Evolutionary conservation across 73 alveolate genomes (phyloP).

Genomic region (Tetrahymena borealis): DNA sequence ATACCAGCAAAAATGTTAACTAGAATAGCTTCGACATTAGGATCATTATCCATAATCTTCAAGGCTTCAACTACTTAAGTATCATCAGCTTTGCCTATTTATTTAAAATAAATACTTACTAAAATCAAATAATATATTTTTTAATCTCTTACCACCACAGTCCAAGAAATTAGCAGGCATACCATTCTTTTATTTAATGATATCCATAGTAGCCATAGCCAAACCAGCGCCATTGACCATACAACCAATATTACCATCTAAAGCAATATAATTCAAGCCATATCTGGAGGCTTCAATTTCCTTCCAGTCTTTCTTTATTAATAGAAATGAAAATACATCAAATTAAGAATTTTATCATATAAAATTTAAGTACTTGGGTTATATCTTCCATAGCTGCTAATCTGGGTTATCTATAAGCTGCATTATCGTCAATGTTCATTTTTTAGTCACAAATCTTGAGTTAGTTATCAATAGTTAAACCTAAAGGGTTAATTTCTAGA

Average conservation of each 20-base stretch:
- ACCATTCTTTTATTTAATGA: constrained; percentile 71
- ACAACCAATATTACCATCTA: constrained; percentile 88
- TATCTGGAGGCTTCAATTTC: constrained; percentile 62
- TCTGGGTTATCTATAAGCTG: constrained; percentile 74
- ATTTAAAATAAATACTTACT: background rate
- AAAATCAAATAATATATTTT: background rate
- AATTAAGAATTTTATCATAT: background rate
- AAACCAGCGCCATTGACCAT: constrained; percentile 98
- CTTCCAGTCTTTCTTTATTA: constrained; percentile 66
- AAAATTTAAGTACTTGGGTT: constrained; percentile 9
- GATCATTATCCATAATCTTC: constrained; percentile 56
- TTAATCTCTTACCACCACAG: constrained; percentile 88
- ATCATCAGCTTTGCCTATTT: constrained; percentile 61
- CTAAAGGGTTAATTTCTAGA: constrained; percentile 82
- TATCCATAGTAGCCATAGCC: constrained; percentile 97
- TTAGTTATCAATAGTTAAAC: constrained; percentile 45
- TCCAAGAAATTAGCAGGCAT: constrained; percentile 95
- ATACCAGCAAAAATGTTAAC: constrained; percentile 95
- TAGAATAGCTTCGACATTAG: constrained; percentile 80
- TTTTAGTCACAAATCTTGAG: constrained; percentile 68
- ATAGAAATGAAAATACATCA: background rate
- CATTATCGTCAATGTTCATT: constrained; percentile 84
- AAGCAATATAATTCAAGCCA: constrained; percentile 61
- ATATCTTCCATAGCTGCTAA: constrained; percentile 59
- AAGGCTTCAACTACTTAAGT: constrained; percentile 66